These are phyloP conservation scores for Trichosporon asahii DNA, from an alignment of 1,284 basidiomycete genomes.

Conservation along the genomic window DNA sequence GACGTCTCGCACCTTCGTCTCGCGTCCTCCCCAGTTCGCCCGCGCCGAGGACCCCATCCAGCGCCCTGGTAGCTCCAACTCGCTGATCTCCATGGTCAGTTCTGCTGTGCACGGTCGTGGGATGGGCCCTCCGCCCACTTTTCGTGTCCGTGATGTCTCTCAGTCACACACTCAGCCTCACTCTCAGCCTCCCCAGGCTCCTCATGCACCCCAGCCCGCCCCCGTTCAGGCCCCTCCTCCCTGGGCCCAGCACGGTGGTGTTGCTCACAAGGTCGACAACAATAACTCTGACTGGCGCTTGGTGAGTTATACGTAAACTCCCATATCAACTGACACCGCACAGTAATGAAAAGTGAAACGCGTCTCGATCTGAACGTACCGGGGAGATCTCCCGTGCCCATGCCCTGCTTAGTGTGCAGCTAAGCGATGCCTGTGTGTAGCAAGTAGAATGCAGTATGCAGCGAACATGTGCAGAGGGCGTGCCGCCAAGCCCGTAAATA, in stretches of 20 bases:
- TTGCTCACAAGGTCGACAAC: background rate
- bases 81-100: constrained; percentile 11
- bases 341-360: background rate
- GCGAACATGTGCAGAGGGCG: background rate
- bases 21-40: constrained; percentile 17
- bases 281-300: background rate
- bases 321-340: background rate
- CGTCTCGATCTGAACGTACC: background rate
- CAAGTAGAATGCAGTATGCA: background rate
- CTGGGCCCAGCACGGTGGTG: background rate
- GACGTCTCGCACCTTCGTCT: constrained; percentile 14
- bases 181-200: background rate
- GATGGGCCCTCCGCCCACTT: background rate
- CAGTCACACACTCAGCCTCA: background rate
- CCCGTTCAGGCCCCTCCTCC: background rate
- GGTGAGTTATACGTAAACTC: background rate
- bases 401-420: background rate
- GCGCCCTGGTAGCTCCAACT: constrained; percentile 3
- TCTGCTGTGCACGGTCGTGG: background rate
- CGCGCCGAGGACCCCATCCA: background rate
- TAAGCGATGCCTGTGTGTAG: background rate
- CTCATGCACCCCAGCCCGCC: background rate
- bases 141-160: background rate
- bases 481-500: background rate
- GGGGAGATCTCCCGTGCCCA: background rate